Conservation (phyloP, 352 stramenopile species). For the Globisporangium nunn region DNA sequence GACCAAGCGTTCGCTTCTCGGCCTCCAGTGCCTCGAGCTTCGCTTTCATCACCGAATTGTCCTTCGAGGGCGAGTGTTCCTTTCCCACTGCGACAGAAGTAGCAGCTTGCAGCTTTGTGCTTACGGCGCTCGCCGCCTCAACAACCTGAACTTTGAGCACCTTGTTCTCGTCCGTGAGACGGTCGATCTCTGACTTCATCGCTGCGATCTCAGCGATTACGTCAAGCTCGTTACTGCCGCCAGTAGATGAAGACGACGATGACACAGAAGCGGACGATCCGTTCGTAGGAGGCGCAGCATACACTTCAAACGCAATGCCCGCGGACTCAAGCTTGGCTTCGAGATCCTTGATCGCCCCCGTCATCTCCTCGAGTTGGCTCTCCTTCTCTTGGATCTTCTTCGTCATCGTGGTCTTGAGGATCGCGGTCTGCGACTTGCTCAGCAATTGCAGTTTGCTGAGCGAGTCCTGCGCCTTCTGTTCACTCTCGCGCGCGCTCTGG, state of each 20-base stretch:
- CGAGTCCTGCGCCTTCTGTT: conserved; percentile 73
- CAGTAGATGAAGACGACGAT: conserved; percentile 4
- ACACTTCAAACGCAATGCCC: conserved; percentile 32
- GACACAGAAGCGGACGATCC: conserved; percentile 1
- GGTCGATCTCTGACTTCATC: conserved; percentile 72
- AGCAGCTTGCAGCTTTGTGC: background rate
- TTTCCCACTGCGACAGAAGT: background rate
- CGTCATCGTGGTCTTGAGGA: conserved; percentile 78
- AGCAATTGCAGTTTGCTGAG: conserved; percentile 75
- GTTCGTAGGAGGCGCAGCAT: conserved; percentile 13
- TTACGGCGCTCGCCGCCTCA: background rate
- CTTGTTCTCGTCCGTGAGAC: conserved; percentile 66
- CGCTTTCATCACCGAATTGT: conserved; percentile 22
- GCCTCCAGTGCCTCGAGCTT: conserved; percentile 41
- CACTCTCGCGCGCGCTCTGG: conserved; percentile 44
- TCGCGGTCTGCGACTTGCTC: conserved; percentile 80
- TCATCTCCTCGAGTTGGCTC: conserved; percentile 54
- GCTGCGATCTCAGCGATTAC: conserved; percentile 48
- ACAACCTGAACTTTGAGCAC: conserved; percentile 25
- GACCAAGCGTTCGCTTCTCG: conserved; percentile 47
- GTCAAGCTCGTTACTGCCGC: conserved; percentile 24
- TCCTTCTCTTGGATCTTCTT: conserved; percentile 76
- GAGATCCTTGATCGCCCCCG: conserved; percentile 47
- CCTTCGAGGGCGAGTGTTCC: conserved; percentile 6
- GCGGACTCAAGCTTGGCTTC: conserved; percentile 51